A percentile compares a stretch with the other conserved stretches of the same genome.
phyloP scores from a whole-genome alignment of 2,329 filamentous ascomycete genomes.

The Neophaeococcomyces mojaviensis region DNA sequence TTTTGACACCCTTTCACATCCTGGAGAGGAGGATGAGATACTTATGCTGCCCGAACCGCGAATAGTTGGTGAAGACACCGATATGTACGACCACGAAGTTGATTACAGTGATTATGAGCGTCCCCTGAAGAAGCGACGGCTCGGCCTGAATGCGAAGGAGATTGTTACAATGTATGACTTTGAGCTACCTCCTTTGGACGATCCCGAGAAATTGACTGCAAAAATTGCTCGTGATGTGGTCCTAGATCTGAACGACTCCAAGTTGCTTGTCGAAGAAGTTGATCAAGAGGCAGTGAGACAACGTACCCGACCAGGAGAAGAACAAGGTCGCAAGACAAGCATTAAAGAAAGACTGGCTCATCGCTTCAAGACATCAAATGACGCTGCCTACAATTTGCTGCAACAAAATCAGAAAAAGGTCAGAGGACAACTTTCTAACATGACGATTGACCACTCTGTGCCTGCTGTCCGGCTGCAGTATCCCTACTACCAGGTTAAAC shows the following conservation, averaged over 20 bases:
- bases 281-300: conserved; percentile 55
- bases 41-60: conserved; percentile 24
- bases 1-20: conserved; percentile 62
- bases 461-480: conserved; percentile 86
- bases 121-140: conserved; percentile 61
- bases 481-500: conserved; percentile 89
- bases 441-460: conserved; percentile 89
- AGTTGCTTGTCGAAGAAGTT: conserved; percentile 73
- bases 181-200: conserved; percentile 65
- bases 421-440: conserved; percentile 79
- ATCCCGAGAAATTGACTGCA: conserved; percentile 67
- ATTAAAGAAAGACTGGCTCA: conserved; percentile 53
- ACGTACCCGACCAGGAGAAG: conserved; percentile 30
- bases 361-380: conserved; percentile 93
- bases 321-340: conserved; percentile 52
- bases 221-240: conserved; percentile 70
- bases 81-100: conserved; percentile 55
- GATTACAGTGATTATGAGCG: conserved; percentile 42
- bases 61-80: conserved; percentile 38
- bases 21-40: conserved; percentile 31
- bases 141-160: conserved; percentile 37
- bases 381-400: conserved; percentile 87
- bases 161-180: conserved; percentile 49
- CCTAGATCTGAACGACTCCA: conserved; percentile 80
- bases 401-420: conserved; percentile 97